Percentiles rank a stretch among this genome's conserved stretches.
These are phyloP conservation scores for Diaporthe caulivora DNA, from an alignment of 2,329 filamentous ascomycete genomes.

Conservation along the genomic window DNA sequence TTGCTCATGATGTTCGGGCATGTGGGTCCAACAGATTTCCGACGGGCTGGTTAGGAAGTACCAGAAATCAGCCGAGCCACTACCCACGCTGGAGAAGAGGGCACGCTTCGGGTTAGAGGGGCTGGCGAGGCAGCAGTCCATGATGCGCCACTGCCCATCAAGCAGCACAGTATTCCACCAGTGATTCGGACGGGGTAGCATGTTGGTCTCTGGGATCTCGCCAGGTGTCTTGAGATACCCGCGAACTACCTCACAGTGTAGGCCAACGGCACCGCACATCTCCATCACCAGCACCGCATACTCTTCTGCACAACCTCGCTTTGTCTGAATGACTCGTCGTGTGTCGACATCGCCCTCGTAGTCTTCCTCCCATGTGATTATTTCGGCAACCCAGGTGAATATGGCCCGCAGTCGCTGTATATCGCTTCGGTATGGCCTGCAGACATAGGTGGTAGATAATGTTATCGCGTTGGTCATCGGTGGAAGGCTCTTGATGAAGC, in stretches of 20 bases:
- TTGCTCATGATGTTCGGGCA: constrained; percentile 87
- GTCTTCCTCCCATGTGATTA: constrained; percentile 95
- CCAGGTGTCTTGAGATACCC: constrained; percentile 94
- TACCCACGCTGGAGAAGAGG: constrained; percentile 80
- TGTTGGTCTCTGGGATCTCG: constrained; percentile 83
- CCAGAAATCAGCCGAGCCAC: constrained; percentile 82
- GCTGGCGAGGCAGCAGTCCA: constrained; percentile 92
- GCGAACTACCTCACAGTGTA: constrained; percentile 87
- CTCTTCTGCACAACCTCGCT: constrained; percentile 88
- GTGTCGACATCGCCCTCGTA: constrained; percentile 83
- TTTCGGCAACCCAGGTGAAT: constrained; percentile 97
- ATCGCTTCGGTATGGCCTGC: constrained; percentile 92
- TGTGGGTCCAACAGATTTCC: constrained; percentile 95
- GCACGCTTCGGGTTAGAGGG: constrained; percentile 87
- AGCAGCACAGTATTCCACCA: constrained; percentile 97
- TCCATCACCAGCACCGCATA: constrained; percentile 89
- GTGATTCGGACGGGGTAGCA: constrained; percentile 90
- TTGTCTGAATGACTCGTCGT: constrained; percentile 84
- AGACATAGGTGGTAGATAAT: constrained; percentile 91
- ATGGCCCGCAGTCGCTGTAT: constrained; percentile 94
- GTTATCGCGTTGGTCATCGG: constrained; percentile 84
- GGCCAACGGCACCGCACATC: constrained; percentile 91
- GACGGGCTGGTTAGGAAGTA: constrained; percentile 93
- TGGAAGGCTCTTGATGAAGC: constrained; percentile 88
- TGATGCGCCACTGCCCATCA: constrained; percentile 95